These are phyloP conservation scores for Trypanosoma grayi DNA, from an alignment of 208 protist genomes.

Conservation along the genomic window DNA sequence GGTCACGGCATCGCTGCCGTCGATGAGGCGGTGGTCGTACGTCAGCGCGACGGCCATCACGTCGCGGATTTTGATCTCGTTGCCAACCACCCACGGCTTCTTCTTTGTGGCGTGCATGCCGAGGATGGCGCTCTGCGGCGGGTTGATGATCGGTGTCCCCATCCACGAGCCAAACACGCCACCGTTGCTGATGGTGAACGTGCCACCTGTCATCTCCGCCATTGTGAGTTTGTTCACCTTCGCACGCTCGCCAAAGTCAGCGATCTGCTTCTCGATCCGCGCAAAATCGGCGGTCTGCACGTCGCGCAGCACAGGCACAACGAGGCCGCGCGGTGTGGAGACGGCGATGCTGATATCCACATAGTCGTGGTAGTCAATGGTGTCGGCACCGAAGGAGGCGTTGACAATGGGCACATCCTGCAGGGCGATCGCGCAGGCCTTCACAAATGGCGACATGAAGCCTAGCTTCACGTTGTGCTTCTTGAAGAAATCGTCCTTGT, in stretches of 20 bases:
- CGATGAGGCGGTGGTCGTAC: slow-evolving; percentile 99
- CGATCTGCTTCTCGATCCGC: slow-evolving; percentile 96
- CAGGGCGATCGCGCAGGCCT: slow-evolving; percentile 94
- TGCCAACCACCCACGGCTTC: slow-evolving; percentile 93
- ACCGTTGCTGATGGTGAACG: slow-evolving; percentile 99
- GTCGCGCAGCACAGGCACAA: slow-evolving; percentile 97
- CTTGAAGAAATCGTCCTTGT: slow-evolving; percentile 98
- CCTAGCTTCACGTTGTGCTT: slow-evolving; percentile 98
- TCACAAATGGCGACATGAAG: slow-evolving; percentile 99
- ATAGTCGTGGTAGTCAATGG: slow-evolving; percentile 98
- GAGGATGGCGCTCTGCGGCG: slow-evolving; percentile 98
- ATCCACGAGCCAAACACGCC: slow-evolving; percentile 98
- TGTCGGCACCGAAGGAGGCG: slow-evolving; percentile 93
- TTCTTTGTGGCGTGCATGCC: slow-evolving; percentile 99
- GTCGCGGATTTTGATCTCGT: slow-evolving; percentile 92
- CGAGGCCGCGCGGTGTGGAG: slow-evolving; percentile 95
- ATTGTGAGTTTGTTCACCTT: slow-evolving; percentile 93
- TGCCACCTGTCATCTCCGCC: slow-evolving; percentile 98
- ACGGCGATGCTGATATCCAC: slow-evolving; percentile 98
- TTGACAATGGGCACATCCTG: slow-evolving; percentile 97
- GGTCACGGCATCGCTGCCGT: slow-evolving; percentile 98
- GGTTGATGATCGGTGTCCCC: slow-evolving; percentile 99
- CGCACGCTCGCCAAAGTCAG: slow-evolving; percentile 88
- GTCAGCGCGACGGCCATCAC: slow-evolving; percentile 99
- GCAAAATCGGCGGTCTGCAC: slow-evolving; percentile 95